Percentiles rank a stretch among this genome's conserved stretches.
phyloP scores from a whole-genome alignment of 352 stramenopile genomes.

The Pythium aquatile region DNA sequence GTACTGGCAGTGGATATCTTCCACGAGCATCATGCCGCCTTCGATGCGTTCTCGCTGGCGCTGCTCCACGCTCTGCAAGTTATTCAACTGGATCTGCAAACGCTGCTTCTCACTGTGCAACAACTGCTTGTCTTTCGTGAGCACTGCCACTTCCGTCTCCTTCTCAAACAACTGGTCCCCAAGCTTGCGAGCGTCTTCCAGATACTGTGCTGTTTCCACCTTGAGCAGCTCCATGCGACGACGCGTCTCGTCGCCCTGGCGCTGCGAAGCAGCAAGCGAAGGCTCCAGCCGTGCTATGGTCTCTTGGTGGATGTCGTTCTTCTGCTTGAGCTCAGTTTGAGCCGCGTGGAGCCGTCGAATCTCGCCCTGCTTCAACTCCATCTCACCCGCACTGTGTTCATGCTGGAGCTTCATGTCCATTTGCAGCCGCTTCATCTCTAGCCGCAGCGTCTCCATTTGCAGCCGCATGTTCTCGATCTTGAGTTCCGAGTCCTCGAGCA shows the following conservation, averaged over 20 bases:
- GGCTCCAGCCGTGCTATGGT: constrained; percentile 50
- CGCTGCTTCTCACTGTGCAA: constrained; percentile 38
- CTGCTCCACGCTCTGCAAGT: constrained; percentile 31
- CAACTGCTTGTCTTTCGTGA: constrained; percentile 36
- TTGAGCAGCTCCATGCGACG: constrained; percentile 52
- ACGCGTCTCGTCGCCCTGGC: constrained; percentile 48
- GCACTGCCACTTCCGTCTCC: constrained; percentile 36
- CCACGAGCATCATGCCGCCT: constrained; percentile 36
- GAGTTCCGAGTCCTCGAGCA: constrained; percentile 61
- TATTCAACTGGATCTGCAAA: constrained; percentile 53
- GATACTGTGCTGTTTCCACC: constrained; percentile 41
- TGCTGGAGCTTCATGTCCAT: constrained; percentile 77
- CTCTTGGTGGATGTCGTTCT: constrained; percentile 52
- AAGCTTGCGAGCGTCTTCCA: constrained; percentile 35
- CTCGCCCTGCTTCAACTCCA: constrained; percentile 73
- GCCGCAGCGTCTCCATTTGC: constrained; percentile 49
- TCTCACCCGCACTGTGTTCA: constrained; percentile 59
- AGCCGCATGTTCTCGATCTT: constrained; percentile 66
- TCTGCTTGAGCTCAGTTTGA: constrained; percentile 56
- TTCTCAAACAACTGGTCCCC: constrained; percentile 37
- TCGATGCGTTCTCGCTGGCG: constrained; percentile 40
- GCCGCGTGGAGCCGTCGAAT: constrained; percentile 49
- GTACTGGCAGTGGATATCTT: constrained; percentile 44
- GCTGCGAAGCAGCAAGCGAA: constrained; percentile 30
- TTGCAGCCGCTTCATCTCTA: constrained; percentile 71